phyloP scores from a whole-genome alignment of 2,329 filamentous ascomycete species.

The Fusarium robinianum region DNA sequence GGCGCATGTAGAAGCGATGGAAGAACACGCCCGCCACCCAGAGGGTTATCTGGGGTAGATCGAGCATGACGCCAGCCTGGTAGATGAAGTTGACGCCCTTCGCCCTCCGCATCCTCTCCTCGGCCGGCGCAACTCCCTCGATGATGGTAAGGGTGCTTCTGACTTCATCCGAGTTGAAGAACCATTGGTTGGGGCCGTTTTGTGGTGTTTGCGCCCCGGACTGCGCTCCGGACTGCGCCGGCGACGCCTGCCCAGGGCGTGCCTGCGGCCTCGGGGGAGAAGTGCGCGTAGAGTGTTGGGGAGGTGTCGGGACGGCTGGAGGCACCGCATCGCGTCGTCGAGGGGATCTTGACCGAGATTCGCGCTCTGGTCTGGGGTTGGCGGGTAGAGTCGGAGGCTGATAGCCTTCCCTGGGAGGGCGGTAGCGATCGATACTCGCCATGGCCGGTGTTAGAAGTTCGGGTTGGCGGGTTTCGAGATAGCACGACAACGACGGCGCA shows the following conservation, averaged over 20 bases:
- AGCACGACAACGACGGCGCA: slow-evolving; percentile 29
- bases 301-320: slow-evolving; percentile 65
- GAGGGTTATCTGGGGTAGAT: slow-evolving; percentile 88
- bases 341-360: slow-evolving; percentile 54
- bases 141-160: slow-evolving; percentile 80
- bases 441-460: slow-evolving; percentile 45
- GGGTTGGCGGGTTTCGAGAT: slow-evolving; percentile 29
- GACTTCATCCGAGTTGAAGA: slow-evolving; percentile 84
- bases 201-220: slow-evolving; percentile 46
- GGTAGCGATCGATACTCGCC: slow-evolving; percentile 65
- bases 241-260: slow-evolving; percentile 50
- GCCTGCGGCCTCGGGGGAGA: slow-evolving; percentile 58
- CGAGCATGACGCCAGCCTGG: slow-evolving; percentile 89
- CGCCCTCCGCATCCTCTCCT: slow-evolving; percentile 79
- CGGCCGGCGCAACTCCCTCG: slow-evolving; percentile 75
- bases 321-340: slow-evolving; percentile 58
- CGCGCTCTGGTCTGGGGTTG: slow-evolving; percentile 47
- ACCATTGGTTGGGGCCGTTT: slow-evolving; percentile 71
- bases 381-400: slow-evolving; percentile 55
- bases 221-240: slow-evolving; percentile 46
- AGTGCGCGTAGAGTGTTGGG: slow-evolving; percentile 57
- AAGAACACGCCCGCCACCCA: slow-evolving; percentile 94
- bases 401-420: slow-evolving; percentile 60
- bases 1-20: slow-evolving; percentile 93
- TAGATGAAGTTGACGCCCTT: slow-evolving; percentile 98